Conservation (phyloP, 345 rosid genomes). For the Eucalyptus cloeziana region DNA sequence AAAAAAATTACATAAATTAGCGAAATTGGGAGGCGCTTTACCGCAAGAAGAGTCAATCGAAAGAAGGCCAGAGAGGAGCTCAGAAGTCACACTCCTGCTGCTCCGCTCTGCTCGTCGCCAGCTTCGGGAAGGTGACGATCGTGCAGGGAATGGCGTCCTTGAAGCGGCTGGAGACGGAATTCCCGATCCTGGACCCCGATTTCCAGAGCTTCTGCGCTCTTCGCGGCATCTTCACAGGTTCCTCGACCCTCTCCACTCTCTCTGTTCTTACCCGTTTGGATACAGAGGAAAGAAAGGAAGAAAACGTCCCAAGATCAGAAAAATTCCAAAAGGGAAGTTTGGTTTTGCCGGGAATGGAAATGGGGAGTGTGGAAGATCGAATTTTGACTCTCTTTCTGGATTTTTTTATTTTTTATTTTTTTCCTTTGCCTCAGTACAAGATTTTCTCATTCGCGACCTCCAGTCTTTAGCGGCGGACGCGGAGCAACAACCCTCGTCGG, state of each 20-base stretch:
- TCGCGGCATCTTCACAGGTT: constrained; percentile 50
- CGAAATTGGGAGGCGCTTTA: neutral
- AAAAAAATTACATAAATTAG: neutral
- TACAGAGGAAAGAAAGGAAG: neutral
- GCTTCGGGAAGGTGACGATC: neutral
- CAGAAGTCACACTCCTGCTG: neutral
- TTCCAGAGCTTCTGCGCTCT: constrained; percentile 56
- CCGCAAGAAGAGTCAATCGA: neutral
- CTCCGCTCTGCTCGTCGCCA: neutral
- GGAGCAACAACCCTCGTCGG: constrained; percentile 10
- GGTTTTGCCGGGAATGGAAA: neutral
- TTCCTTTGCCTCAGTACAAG: constrained; percentile 26
- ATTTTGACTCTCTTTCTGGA: neutral
- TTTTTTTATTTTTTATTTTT: neutral
- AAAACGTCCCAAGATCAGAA: neutral
- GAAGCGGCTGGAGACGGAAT: constrained; percentile 32
- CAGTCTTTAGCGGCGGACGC: constrained; percentile 32
- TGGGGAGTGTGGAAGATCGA: neutral
- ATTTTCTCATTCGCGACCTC: constrained; percentile 46
- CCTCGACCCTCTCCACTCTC: neutral
- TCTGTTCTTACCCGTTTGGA: neutral
- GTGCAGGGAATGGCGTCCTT: constrained; percentile 36
- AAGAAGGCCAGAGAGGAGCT: neutral
- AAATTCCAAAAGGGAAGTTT: neutral
- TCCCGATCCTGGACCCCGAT: constrained; percentile 31